A percentile compares a stretch with the other conserved stretches of the same genome.
Evolutionary conservation across 2,329 filamentous ascomycete species (phyloP).

Genomic region (Phialophora chinensis): DNA sequence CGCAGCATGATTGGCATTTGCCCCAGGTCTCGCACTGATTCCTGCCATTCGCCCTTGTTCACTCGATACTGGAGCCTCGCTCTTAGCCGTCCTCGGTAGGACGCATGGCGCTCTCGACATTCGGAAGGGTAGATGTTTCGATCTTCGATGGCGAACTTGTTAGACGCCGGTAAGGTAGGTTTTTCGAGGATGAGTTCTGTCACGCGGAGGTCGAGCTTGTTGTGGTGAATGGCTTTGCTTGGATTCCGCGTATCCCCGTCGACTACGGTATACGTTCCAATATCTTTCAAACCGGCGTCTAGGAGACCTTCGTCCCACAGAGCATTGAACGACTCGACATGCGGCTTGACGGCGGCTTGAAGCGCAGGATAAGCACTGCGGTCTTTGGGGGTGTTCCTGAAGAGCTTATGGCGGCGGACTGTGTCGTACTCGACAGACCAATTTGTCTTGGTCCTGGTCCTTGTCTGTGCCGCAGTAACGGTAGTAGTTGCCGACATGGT

Average conservation of each 20-base stretch:
- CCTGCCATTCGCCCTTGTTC: conserved; percentile 83
- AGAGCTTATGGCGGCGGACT: conserved; percentile 83
- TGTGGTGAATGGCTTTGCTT: conserved; percentile 54
- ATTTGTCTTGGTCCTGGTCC: conserved; percentile 42
- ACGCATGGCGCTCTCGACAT: conserved; percentile 89
- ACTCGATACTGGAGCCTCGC: conserved; percentile 83
- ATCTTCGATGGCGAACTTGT: conserved; percentile 79
- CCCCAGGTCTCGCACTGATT: conserved; percentile 83
- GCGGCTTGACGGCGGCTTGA: conserved; percentile 83
- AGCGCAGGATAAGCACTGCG: conserved; percentile 86
- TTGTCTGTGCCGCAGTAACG: conserved; percentile 27
- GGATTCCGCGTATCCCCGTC: conserved; percentile 67
- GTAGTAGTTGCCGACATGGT: conserved; percentile 31
- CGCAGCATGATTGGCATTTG: conserved; percentile 92
- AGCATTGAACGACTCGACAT: conserved; percentile 94
- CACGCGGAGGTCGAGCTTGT: conserved; percentile 77
- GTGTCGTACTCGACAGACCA: conserved; percentile 91
- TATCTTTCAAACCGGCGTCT: conserved; percentile 79
- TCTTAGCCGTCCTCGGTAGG: conserved; percentile 85
- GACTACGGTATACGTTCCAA: conserved; percentile 84
- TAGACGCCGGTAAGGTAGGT: conserved; percentile 75
- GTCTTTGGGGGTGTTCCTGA: conserved; percentile 85
- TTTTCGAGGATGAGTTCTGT: conserved; percentile 84
- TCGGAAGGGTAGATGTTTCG: conserved; percentile 89
- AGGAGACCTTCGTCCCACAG: conserved; percentile 80